phyloP scores from a whole-genome alignment of 495 filamentous ascomycete species.

The Entonaema liquescens region DNA sequence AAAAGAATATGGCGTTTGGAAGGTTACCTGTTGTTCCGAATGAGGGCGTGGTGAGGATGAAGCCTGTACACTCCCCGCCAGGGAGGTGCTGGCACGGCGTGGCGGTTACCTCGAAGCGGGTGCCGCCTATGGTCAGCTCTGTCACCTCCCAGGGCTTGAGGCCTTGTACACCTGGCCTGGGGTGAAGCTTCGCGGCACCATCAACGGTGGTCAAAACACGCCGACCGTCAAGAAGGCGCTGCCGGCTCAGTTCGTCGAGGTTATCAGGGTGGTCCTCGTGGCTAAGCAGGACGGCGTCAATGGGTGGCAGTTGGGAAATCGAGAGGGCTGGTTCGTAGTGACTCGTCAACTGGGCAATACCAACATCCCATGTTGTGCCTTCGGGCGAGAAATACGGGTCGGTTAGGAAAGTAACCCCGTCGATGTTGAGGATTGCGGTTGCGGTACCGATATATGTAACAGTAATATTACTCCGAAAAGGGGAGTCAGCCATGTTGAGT shows the following conservation, averaged over 20 bases:
- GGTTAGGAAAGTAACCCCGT: conserved; percentile 59
- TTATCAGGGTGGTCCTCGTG: conserved; percentile 67
- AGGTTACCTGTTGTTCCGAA: conserved; percentile 54
- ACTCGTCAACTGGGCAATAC: conserved; percentile 44
- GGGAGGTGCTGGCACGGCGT: conserved; percentile 60
- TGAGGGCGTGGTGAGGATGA: conserved; percentile 50
- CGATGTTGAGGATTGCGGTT: conserved; percentile 59
- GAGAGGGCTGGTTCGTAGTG: conserved; percentile 49
- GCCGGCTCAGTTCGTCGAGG: conserved; percentile 54
- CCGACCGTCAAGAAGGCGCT: conserved; percentile 56
- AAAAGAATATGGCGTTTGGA: conserved; percentile 65
- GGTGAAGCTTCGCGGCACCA: conserved; percentile 57
- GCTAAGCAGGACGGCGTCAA: conserved; percentile 62
- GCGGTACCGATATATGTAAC: conserved; percentile 63
- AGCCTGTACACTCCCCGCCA: conserved; percentile 59
- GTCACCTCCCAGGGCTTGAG: conserved; percentile 50
- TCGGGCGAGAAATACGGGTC: conserved; percentile 64
- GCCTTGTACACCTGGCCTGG: conserved; percentile 55
- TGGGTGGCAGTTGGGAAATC: conserved; percentile 54
- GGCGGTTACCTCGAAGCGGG: conserved; percentile 59
- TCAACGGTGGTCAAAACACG: conserved; percentile 61
- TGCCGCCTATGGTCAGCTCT: conserved; percentile 36
- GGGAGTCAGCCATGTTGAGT: conserved; percentile 9
- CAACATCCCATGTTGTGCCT: conserved; percentile 50
- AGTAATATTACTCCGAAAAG: conserved; percentile 35